Percentiles rank a stretch among this genome's conserved stretches.
Conservation (phyloP, 345 rosid species). For the Moricandia moricandioides region DNA sequence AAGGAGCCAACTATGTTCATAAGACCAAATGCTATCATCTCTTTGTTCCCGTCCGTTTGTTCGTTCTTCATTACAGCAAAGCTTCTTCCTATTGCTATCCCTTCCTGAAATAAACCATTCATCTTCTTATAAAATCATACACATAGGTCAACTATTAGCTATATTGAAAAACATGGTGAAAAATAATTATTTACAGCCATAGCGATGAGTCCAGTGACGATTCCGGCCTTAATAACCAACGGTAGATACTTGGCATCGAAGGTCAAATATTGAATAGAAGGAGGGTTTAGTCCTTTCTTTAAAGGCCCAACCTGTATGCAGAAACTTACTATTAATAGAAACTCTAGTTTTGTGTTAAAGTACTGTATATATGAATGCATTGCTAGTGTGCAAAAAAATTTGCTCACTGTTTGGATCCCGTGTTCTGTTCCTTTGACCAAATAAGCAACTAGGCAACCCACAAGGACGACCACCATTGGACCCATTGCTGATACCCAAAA, state of each 20-base stretch:
- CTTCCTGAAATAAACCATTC: conserved; percentile 55
- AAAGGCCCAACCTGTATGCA: conserved; percentile 67
- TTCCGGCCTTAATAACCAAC: conserved; percentile 52
- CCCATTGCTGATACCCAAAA: conserved; percentile 89
- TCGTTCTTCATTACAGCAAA: conserved; percentile 73
- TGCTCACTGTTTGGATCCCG: conserved; percentile 68
- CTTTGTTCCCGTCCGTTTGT: conserved; percentile 91
- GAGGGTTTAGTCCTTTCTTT: conserved; percentile 75
- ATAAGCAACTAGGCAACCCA: conserved; percentile 69
- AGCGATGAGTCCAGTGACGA: conserved; percentile 65
- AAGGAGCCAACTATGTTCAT: conserved; percentile 88
- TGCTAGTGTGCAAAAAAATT: neutral
- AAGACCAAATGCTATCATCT: conserved; percentile 83
- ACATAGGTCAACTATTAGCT: neutral
- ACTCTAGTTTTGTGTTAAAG: neutral
- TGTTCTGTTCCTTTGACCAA: conserved; percentile 51
- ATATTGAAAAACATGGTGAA: neutral
- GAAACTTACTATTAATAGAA: neutral
- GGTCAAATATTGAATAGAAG: conserved; percentile 50
- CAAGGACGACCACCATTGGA: conserved; percentile 68
- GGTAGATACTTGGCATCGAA: conserved; percentile 61
- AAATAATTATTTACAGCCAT: conserved; percentile 55
- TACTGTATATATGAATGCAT: neutral
- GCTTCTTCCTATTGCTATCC: conserved; percentile 87
- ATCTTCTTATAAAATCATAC: neutral